Evolutionary conservation across 768 basidiomycete genomes (phyloP).

Genomic region (Crassisporium funariophilum): DNA sequence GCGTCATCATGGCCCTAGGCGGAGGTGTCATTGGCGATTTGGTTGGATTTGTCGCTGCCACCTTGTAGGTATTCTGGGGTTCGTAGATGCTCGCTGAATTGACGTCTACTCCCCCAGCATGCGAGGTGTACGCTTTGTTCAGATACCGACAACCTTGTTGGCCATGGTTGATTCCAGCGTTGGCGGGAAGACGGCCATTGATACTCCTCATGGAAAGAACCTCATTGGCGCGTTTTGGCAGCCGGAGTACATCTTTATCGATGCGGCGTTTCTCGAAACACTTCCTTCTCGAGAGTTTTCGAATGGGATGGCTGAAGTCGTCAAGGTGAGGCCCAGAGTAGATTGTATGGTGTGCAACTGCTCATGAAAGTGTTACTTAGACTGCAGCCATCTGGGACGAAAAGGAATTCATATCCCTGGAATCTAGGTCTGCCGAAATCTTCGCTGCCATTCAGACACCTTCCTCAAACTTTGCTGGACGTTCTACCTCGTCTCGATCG

Average conservation of each 20-base stretch:
- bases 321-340: constrained; percentile 88
- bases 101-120: constrained; percentile 57
- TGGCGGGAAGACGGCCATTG: constrained; percentile 99
- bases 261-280: constrained; percentile 93
- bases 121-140: constrained; percentile 94
- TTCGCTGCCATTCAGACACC: constrained; percentile 81
- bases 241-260: constrained; percentile 96
- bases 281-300: constrained; percentile 91
- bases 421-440: constrained; percentile 83
- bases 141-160: constrained; percentile 94
- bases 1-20: constrained; percentile 90
- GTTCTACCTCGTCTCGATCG: constrained; percentile 66
- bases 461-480: constrained; percentile 57
- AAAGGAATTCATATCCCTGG: constrained; percentile 83
- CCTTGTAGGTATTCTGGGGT: constrained; percentile 67
- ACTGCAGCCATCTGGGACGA: constrained; percentile 99
- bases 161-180: constrained; percentile 99
- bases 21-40: constrained; percentile 98
- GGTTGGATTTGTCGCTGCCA: constrained; percentile 95
- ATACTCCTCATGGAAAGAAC: constrained; percentile 98
- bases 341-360: no score
- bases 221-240: constrained; percentile 99
- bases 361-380: no score
- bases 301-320: constrained; percentile 99
- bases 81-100: constrained; percentile 5